Evolutionary conservation across 129 eudicot species (phyloP), one percentile per base, ranked within the genome.

Genomic region (Chrysanthemum lavandulifolium): DNA sequence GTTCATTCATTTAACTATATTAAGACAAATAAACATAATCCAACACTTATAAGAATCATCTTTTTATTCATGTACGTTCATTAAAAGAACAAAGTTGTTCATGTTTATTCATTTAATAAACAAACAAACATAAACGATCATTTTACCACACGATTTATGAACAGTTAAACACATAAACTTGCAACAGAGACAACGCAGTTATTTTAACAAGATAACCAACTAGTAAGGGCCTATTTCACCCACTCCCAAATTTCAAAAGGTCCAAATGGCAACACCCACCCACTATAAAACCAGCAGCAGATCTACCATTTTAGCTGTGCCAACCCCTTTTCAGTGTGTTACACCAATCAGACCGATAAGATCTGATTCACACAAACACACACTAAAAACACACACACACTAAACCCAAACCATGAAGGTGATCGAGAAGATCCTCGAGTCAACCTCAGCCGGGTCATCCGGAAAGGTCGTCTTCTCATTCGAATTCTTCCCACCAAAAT

Each of bases 401-500:
- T 7, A 40, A 6, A 40, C 43, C 43, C 40, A 29, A 2, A 40
- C 7, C 10, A 95, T 91, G 97, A 95, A 95, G 97, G 91, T 95
- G 56, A 88, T 95, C 2, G 97, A 95, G 56, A 95, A 95, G 88
- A 90, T 95, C 72, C 73, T 58, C 13, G 92, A 82, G 69, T 82
- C 92, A 1, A 61, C 86, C 40, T 79, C 74, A 5, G 86, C 85
- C 0, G 81, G 79, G n/a, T n/a, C n/a, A n/a, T n/a, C n/a, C n/a
- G 87, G 82, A 72, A 74, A 79, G 19, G 88, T 81, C 1, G 86
- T 88, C 5, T 95, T 95, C 78, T 95, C 99, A 3, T 95, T 95
- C 81, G 99, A 95, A 76, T 95, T 90, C 76, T 95, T 95, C 43
- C 99, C 99, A 3, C 99, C 99, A n/a, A 95, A 95, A 72, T 90